Conservation (phyloP, 768 basidiomycete genomes). For the Kwoniella europaea region DNA sequence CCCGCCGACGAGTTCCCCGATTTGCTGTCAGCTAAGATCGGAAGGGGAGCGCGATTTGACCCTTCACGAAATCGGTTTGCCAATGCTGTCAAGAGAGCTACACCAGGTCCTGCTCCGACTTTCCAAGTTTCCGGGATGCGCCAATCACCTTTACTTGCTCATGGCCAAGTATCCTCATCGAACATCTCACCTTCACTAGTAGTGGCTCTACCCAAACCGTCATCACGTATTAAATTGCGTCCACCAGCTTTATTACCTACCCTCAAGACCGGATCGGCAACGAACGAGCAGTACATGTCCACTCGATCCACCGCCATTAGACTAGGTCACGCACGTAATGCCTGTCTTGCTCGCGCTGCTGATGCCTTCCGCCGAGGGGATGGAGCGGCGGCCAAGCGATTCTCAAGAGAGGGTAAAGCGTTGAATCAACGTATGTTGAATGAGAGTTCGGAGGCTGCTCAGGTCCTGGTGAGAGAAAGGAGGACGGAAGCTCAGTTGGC, state of each 20-base stretch:
- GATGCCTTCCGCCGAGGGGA: constrained; percentile 96
- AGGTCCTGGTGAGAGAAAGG: constrained; percentile 81
- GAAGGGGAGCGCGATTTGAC: constrained; percentile 65
- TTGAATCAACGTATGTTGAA: constrained; percentile 85
- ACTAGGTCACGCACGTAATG: constrained; percentile 90
- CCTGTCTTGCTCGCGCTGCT: constrained; percentile 90
- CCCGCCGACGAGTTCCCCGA: constrained; percentile 58
- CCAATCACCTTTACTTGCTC: constrained; percentile 13
- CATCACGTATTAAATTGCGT: constrained; percentile 81
- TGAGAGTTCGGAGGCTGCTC: constrained; percentile 84
- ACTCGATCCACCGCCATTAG: constrained; percentile 88
- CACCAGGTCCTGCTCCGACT: constrained; percentile 32
- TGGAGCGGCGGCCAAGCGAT: constrained; percentile 92
- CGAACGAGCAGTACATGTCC: constrained; percentile 82
- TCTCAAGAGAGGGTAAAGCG: constrained; percentile 90
- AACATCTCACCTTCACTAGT: constrained; percentile 18
- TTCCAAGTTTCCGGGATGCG: constrained; percentile 38
- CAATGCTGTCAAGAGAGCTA: constrained; percentile 79
- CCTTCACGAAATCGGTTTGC: constrained; percentile 87
- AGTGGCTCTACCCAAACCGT: constrained; percentile 62
- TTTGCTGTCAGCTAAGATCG: constrained; percentile 37
- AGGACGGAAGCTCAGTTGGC: constrained; percentile 75
- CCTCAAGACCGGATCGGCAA: constrained; percentile 77
- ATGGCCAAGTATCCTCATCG: constrained; percentile 8
- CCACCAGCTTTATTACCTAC: constrained; percentile 85